phyloP scores from a whole-genome alignment of 1,284 basidiomycete genomes.

The Austropuccinia psidii region DNA sequence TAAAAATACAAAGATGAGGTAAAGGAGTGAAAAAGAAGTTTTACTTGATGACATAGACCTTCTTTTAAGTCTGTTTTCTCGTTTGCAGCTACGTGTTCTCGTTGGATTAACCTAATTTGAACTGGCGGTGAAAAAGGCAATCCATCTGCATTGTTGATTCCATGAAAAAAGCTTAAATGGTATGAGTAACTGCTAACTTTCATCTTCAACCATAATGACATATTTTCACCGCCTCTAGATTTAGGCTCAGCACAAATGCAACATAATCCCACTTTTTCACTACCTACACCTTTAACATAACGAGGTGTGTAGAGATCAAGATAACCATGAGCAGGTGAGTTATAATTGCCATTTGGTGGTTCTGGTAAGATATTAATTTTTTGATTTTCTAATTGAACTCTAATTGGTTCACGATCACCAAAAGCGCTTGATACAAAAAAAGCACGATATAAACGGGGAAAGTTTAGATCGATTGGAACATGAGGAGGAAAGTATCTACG shows the following conservation, averaged over 20 bases:
- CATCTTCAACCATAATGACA: constrained; percentile 62
- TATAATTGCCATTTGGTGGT: constrained; percentile 25
- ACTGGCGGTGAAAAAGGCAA: constrained; percentile 67
- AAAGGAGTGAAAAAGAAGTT: background rate
- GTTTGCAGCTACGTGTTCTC: constrained; percentile 52
- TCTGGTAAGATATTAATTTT: constrained; percentile 9
- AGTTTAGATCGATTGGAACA: constrained; percentile 29
- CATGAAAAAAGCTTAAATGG: constrained; percentile 38
- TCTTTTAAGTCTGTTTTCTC: constrained; percentile 58
- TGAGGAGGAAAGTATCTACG: constrained; percentile 24
- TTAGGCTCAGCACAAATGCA: constrained; percentile 62
- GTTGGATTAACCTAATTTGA: constrained; percentile 54
- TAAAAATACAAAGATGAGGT: background rate
- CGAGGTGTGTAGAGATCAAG: constrained; percentile 67
- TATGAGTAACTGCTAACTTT: constrained; percentile 62
- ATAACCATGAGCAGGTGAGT: constrained; percentile 38
- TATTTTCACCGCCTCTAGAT: constrained; percentile 59
- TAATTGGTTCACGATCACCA: constrained; percentile 33
- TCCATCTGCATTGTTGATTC: constrained; percentile 49
- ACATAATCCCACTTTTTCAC: constrained; percentile 64
- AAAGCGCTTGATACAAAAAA: constrained; percentile 36
- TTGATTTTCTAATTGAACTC: constrained; percentile 15
- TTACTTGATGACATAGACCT: constrained; percentile 61
- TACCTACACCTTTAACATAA: constrained; percentile 63
- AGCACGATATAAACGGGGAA: constrained; percentile 31